These are phyloP conservation scores for Trypanosoma boissoni DNA, from an alignment of 208 protist genomes.

Conservation along the genomic window DNA sequence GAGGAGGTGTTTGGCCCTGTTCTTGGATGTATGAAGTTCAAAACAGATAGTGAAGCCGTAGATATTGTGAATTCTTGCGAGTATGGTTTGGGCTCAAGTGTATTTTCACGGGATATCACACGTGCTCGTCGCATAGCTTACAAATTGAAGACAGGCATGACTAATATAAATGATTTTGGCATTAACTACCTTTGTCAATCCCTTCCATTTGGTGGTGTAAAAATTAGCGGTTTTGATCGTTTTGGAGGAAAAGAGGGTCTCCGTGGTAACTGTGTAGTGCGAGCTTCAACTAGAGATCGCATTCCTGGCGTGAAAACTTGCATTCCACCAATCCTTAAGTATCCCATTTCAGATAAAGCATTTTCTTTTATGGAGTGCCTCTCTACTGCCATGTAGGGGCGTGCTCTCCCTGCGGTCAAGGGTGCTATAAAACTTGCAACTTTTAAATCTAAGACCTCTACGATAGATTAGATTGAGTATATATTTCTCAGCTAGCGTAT, in stretches of 20 bases:
- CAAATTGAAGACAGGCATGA: conserved; percentile 86
- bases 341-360: conserved; percentile 66
- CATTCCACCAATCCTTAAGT: conserved; percentile 82
- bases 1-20: conserved; percentile 96
- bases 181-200: conserved; percentile 95
- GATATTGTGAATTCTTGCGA: conserved; percentile 84
- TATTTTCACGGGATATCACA: conserved; percentile 77
- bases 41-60: conserved; percentile 83
- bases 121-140: conserved; percentile 83
- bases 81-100: conserved; percentile 90
- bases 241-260: conserved; percentile 94
- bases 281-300: conserved; percentile 78
- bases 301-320: conserved; percentile 84
- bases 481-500: too few relatives aligned
- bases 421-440: conserved; percentile 49
- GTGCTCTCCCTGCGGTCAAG: conserved; percentile 41
- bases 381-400: conserved; percentile 66
- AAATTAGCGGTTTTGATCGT: conserved; percentile 95
- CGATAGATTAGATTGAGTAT: conserved; percentile 9
- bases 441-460: conserved; percentile 37
- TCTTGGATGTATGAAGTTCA: conserved; percentile 88
- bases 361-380: conserved; percentile 86
- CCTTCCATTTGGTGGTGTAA: conserved; percentile 95
- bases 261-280: conserved; percentile 88
- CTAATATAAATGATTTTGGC: conserved; percentile 94